Base-by-base conservation (phyloP, 345 rosid species). In the Populus nigra region DNA sequence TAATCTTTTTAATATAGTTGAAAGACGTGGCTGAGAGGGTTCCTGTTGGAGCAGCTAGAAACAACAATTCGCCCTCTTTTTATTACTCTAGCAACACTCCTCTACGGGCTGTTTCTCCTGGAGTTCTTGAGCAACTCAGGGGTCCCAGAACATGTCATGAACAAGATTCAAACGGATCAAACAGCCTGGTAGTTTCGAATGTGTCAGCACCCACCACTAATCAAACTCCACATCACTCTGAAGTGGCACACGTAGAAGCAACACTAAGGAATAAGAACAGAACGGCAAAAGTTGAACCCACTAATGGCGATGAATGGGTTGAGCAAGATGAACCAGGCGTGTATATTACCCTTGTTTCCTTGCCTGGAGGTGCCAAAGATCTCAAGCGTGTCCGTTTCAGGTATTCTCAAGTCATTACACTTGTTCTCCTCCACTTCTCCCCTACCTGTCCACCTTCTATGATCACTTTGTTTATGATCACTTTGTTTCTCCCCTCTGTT, bases 341-440 rank as follows among this genome's bases (percentile, higher is more conserved):
- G 22, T 81, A 73, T 43, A 72, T 77, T 39, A 79, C 79, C 47
- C 81, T 81, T 77, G 69, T 74, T 25, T 77, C 77, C 61, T 70
- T 69, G 74, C 82, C 83, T 16, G 77, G 74, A 23, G 83, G 80
- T 69, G 74, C 74, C 69, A 82, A 80, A 55, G 83, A 78, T 67
- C 78, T 80, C 16, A 78, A 75, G 74, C 82, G 79, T 29, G 80
- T 82, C 31, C 82, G 74, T 50, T 77, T 85, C 75, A 83, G 84
- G 85, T 80, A 78, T 55, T 41, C 33, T 27, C 22, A 22, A 33
- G 13, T 49, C 47, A 29, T 65, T 36, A 27, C 33, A 5, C 8
- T 15, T 35, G 27, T 33, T 59, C 9, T 7, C 47, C 31, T 31
- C 70, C 4, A 15, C 49, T 57, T 2, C 8, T 25, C 29, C 74